Conservation (phyloP, 495 filamentous ascomycete genomes). For the Xylaria curta region DNA sequence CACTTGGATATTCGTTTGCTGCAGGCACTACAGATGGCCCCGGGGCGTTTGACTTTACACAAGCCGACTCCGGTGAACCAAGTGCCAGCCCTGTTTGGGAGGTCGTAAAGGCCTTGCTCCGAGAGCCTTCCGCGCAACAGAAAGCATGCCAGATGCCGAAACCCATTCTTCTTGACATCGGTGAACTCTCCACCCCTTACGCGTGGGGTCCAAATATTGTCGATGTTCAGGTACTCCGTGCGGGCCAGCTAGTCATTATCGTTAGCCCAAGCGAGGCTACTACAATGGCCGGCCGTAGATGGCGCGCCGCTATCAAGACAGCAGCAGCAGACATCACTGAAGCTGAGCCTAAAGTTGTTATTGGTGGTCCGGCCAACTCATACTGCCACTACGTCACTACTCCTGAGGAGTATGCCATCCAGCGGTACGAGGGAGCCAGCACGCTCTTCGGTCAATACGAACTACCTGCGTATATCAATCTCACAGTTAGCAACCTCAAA, state of each 20-base stretch:
- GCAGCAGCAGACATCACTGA: conserved; percentile 47
- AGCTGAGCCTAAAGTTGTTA: conserved; percentile 61
- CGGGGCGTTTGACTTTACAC: conserved; percentile 91
- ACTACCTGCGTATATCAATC: conserved; percentile 84
- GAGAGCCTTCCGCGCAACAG: conserved; percentile 73
- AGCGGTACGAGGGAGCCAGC: conserved; percentile 94
- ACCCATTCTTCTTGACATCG: conserved; percentile 87
- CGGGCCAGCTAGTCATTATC: conserved; percentile 88
- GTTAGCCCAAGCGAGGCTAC: conserved; percentile 87
- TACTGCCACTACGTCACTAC: conserved; percentile 94
- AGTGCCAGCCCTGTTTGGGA: conserved; percentile 80
- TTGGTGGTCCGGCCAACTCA: conserved; percentile 90
- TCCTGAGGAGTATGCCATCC: conserved; percentile 85
- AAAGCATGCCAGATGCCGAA: conserved; percentile 81
- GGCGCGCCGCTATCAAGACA: conserved; percentile 75
- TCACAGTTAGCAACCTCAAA: conserved; percentile 72
- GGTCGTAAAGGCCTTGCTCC: conserved; percentile 74
- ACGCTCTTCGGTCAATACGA: conserved; percentile 90
- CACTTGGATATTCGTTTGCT: conserved; percentile 91
- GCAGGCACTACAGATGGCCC: conserved; percentile 93
- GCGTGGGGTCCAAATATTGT: conserved; percentile 91
- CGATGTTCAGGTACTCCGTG: conserved; percentile 87
- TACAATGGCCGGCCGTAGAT: conserved; percentile 93
- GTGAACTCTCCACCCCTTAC: conserved; percentile 78
- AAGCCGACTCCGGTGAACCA: conserved; percentile 74